Evolutionary conservation across 75 land plant genomes (phyloP), one percentile per base, ranked within the genome.

Genomic region (Cupressus sempervirens): DNA sequence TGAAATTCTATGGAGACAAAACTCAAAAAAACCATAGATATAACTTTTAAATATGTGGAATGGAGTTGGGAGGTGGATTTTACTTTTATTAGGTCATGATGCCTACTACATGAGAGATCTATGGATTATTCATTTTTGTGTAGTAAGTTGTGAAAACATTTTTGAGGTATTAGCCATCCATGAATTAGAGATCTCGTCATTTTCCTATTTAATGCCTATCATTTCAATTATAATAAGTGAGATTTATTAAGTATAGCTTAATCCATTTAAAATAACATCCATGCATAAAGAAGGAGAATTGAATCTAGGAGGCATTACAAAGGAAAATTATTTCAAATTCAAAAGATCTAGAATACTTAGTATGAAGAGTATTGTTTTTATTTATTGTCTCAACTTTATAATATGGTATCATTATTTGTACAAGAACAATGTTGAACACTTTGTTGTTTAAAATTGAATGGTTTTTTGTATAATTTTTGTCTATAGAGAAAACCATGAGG

Each of bases 1-100:
- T 93, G 95, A 86, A 96, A 91, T 72, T 96, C 98, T 23, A 96
- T 92, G 89, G 98, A 96, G 85, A 90, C 93, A 3, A 94, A 96
- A 83, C 88, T 96, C 62, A 89, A 93, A 84, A 96, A 92, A 87
- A 94, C 98, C 20, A 96, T 96, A 40, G 93, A 92, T 82, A 93
- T 96, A 38, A 94, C 94, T 86, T 96, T 94, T 92, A 85, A 45
- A 82, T 23, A 32, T 45, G 26, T 18, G 29, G 9, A 41, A 43
- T 79, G 26, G 45, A 76, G 20, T 76, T 41, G 38, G 45, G 81
- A 23, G 46, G 46, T 30, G 45, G 23, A 10, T 76, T 43, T 43
- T 45, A 23, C 20, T 79, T 30, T 23, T 79, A 45, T n/a, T n/a
- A 23, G 2, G 29, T 45, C 46, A 43, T 79, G 45, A 43, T 79